Percentiles rank a stretch among this genome's conserved stretches.
Conservation (phyloP, 2,329 filamentous ascomycete species). For the Claviceps africana region DNA sequence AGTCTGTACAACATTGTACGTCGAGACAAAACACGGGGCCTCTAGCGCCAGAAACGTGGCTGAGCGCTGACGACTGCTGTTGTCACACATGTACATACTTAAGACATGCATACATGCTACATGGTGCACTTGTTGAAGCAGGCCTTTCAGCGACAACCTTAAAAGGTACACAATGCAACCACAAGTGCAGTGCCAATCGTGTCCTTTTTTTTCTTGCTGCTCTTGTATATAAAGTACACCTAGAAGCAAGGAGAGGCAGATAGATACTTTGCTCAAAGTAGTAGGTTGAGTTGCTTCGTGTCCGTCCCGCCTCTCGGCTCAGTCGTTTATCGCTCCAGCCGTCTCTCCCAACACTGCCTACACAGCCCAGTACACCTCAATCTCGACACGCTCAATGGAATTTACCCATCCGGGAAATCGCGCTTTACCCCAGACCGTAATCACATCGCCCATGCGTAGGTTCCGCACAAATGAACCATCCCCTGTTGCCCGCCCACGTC, state of each 20-base stretch:
- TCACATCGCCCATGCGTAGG: slow-evolving; percentile 43
- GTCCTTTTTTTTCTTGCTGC: too few species aligned
- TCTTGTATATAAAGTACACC: too few species aligned
- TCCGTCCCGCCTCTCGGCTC: too few species aligned
- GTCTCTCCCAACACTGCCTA: slow-evolving; percentile 8
- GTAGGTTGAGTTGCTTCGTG: too few species aligned
- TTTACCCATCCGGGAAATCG: slow-evolving; percentile 43
- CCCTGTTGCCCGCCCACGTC: slow-evolving; percentile 36
- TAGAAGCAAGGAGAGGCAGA: too few species aligned
- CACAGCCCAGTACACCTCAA: slow-evolving; percentile 47
- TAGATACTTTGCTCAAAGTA: not conserved
- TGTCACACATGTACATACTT: too few species aligned
- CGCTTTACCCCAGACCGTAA: slow-evolving; percentile 48
- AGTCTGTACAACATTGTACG: too few species aligned
- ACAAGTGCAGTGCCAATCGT: too few species aligned
- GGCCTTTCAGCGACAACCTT: too few species aligned
- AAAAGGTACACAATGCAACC: not conserved
- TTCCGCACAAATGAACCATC: slow-evolving; percentile 42
- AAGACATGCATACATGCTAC: too few species aligned
- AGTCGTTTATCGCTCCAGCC: not conserved
- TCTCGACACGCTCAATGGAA: slow-evolving; percentile 30
- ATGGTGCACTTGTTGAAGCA: not conserved
- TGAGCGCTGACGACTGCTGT: too few species aligned
- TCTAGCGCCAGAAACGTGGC: not conserved
- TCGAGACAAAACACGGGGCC: not conserved